Percentiles rank a stretch among this genome's conserved stretches.
Evolutionary conservation across 305 asterid species (phyloP).

Genomic region (Fraxinus velutina): DNA sequence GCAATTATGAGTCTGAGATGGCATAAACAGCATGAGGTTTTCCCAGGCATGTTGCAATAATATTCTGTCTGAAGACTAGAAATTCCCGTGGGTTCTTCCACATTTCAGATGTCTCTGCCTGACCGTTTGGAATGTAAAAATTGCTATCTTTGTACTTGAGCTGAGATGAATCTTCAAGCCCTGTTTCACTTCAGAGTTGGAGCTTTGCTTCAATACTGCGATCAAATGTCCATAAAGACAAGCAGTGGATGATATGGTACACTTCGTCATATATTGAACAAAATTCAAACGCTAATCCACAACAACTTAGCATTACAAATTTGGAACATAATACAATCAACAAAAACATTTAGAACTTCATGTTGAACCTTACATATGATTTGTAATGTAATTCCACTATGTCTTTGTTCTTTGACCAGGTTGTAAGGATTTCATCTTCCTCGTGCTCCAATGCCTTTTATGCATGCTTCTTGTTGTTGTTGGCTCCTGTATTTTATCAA

Average conservation of each 20-base stretch:
- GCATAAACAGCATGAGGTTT: constrained; percentile 35
- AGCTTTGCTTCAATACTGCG: not conserved
- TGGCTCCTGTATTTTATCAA: not conserved
- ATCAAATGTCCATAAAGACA: not conserved
- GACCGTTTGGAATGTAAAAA: constrained; percentile 67
- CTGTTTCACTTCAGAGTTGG: constrained; percentile 41
- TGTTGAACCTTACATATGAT: not conserved
- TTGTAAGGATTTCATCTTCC: not conserved
- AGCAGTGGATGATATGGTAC: not conserved
- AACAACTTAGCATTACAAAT: not conserved
- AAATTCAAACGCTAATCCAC: not conserved
- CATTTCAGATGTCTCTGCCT: constrained; percentile 69
- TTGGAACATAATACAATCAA: not conserved
- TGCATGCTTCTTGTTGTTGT: not conserved
- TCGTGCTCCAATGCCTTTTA: not conserved
- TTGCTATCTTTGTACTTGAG: constrained; percentile 74
- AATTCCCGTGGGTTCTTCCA: constrained; percentile 84
- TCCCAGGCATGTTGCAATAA: constrained; percentile 79
- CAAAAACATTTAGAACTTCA: not conserved
- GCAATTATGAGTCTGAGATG: not conserved
- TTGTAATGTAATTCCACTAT: not conserved
- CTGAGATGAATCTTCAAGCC: constrained; percentile 87
- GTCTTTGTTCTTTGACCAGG: not conserved
- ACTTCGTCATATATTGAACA: not conserved
- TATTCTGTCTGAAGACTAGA: constrained; percentile 67